phyloP scores from a whole-genome alignment of 768 basidiomycete species.

The Punctularia strigosozonata region DNA sequence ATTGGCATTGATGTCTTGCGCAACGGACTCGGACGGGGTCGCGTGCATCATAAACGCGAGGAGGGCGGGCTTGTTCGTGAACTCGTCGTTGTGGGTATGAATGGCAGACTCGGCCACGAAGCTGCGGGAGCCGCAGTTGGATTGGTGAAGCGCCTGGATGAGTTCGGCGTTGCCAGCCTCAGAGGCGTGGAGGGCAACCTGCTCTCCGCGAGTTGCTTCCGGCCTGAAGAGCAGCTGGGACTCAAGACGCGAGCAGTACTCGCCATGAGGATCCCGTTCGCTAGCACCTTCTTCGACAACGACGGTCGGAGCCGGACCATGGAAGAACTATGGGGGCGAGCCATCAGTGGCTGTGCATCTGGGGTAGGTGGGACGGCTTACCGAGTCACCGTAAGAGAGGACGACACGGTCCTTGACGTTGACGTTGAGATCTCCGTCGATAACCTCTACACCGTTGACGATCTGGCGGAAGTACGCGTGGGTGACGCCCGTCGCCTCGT shows the following conservation, averaged over 20 bases:
- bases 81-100: slow-evolving; percentile 9
- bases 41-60: slow-evolving; percentile 74
- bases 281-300: slow-evolving; percentile 13
- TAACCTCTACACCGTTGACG: slow-evolving; percentile 78
- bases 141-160: slow-evolving; percentile 27
- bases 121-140: slow-evolving; percentile 45
- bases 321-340: slow-evolving; percentile 49
- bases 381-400: slow-evolving; percentile 81
- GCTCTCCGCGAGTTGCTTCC: slow-evolving; percentile 15
- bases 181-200: slow-evolving; percentile 20
- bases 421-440: slow-evolving; percentile 86
- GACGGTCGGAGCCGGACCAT: slow-evolving; percentile 38
- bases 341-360: neutral
- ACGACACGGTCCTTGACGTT: slow-evolving; percentile 81
- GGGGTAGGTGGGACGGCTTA: slow-evolving; percentile 20
- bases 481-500: slow-evolving; percentile 73
- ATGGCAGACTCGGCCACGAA: slow-evolving; percentile 25
- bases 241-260: slow-evolving; percentile 37
- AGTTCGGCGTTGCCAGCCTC: slow-evolving; percentile 9
- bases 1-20: slow-evolving; percentile 35
- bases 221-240: slow-evolving; percentile 23
- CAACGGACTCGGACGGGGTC: slow-evolving; percentile 38
- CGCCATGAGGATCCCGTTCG: slow-evolving; percentile 29
- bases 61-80: slow-evolving; percentile 42
- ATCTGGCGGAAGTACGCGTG: slow-evolving; percentile 84